Evolutionary conservation across 2,329 filamentous ascomycete genomes (phyloP).

Genomic region (Lecanosticta acicola): DNA sequence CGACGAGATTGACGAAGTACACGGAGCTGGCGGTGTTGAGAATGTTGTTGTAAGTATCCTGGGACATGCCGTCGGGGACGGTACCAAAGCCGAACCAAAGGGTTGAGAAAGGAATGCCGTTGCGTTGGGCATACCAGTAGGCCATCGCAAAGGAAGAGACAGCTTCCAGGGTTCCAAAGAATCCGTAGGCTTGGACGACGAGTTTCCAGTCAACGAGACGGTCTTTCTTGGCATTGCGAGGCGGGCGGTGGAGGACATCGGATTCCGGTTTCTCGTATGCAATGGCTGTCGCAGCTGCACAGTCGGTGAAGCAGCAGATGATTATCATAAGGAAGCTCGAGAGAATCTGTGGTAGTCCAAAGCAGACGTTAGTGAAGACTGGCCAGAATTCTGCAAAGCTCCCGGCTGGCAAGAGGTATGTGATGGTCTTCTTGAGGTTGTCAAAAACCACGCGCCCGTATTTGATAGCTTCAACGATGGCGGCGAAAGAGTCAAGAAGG

Average conservation of each 20-base stretch:
- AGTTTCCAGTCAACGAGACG: conserved; percentile 68
- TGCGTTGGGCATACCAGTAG: conserved; percentile 41
- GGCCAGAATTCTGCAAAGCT: conserved; percentile 73
- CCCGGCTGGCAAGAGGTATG: conserved; percentile 68
- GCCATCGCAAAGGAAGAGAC: conserved; percentile 41
- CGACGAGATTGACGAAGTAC: conserved; percentile 74
- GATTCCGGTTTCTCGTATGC: conserved; percentile 73
- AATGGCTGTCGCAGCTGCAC: conserved; percentile 64
- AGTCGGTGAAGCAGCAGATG: conserved; percentile 67
- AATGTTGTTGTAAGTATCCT: conserved; percentile 49
- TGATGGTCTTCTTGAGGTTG: conserved; percentile 70
- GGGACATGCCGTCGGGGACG: conserved; percentile 44
- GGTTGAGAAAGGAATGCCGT: conserved; percentile 60
- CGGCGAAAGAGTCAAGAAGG: conserved; percentile 62
- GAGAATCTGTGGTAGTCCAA: conserved; percentile 67
- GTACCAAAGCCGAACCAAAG: conserved; percentile 63
- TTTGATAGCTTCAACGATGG: conserved; percentile 65
- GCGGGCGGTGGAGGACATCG: conserved; percentile 64
- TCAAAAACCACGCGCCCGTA: conserved; percentile 74
- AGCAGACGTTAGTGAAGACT: conserved; percentile 65
- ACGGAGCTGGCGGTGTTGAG: conserved; percentile 64
- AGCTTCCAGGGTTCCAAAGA: conserved; percentile 55
- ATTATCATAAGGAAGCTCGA: conserved; percentile 65
- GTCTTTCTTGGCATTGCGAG: conserved; percentile 63
- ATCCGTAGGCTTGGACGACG: conserved; percentile 65